A percentile compares a stretch with the other conserved stretches of the same genome.
Conservation (phyloP, 1,139 yeast genomes). For the Scheffersomyces illinoinensis region DNA sequence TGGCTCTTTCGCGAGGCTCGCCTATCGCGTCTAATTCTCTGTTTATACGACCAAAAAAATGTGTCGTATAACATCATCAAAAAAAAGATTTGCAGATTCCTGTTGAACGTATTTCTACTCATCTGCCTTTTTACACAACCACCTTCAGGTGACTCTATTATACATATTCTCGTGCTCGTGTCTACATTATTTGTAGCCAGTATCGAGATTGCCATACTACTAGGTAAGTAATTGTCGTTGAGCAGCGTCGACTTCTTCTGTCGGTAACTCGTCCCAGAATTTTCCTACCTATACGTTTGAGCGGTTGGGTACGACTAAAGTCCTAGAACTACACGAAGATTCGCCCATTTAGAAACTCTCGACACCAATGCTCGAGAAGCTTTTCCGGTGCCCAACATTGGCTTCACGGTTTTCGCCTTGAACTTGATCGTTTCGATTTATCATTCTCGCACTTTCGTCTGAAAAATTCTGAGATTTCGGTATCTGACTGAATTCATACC, state of each 20-base stretch:
- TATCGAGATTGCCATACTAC: background rate
- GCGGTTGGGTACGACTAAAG: background rate
- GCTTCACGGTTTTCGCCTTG: background rate
- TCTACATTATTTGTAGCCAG: background rate
- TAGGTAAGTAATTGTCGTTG: background rate
- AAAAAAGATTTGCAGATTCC: background rate
- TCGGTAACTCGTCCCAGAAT: background rate
- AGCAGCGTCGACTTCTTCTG: background rate
- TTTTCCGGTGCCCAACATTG: background rate
- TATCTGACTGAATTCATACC: too few species aligned
- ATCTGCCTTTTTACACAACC: background rate
- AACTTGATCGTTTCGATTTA: background rate
- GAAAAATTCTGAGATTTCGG: background rate
- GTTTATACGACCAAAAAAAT: background rate
- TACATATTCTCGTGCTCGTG: background rate
- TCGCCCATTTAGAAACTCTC: background rate
- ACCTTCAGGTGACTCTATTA: background rate
- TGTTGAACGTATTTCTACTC: background rate
- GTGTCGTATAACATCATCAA: background rate
- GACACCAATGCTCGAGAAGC: background rate
- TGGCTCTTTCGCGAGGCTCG: background rate
- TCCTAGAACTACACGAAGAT: background rate
- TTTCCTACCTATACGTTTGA: background rate
- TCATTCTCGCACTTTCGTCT: background rate
- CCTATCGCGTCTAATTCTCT: background rate